Evolutionary conservation across 139 green algal species (phyloP).

Genomic region (Closterium sp.): DNA sequence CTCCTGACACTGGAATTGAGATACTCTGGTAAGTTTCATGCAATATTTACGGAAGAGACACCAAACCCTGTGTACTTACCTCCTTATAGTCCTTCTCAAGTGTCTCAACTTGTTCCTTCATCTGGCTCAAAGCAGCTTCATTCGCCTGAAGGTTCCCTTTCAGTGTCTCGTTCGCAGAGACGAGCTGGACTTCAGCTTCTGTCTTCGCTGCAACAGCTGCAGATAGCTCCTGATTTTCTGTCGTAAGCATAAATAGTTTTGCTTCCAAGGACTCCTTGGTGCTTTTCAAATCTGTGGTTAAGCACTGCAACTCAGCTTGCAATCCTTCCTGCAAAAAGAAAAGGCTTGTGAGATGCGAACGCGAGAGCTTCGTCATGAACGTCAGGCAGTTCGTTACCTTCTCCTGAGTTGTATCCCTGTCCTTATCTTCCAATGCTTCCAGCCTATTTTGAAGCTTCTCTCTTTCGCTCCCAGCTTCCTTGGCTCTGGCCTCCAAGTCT

Average conservation of each 20-base stretch:
- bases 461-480: background rate
- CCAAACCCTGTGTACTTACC: background rate
- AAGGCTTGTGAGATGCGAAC: background rate
- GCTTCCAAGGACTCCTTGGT: background rate
- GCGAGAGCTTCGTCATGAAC: background rate
- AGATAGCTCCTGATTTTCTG: background rate
- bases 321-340: background rate
- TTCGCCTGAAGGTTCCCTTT: background rate
- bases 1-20: background rate
- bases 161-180: background rate
- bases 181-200: background rate
- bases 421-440: background rate
- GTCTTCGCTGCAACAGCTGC: background rate
- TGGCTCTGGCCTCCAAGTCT: background rate
- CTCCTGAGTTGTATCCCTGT: background rate
- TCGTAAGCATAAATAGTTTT: background rate
- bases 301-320: background rate
- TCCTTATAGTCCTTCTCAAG: background rate
- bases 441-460: background rate
- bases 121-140: background rate
- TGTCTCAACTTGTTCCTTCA: background rate
- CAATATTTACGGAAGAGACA: background rate
- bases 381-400: background rate
- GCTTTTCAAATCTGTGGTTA: background rate
- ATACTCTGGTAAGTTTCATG: background rate